phyloP scores from a whole-genome alignment of 441 rosid species.

The Euphorbia celastroides region DNA sequence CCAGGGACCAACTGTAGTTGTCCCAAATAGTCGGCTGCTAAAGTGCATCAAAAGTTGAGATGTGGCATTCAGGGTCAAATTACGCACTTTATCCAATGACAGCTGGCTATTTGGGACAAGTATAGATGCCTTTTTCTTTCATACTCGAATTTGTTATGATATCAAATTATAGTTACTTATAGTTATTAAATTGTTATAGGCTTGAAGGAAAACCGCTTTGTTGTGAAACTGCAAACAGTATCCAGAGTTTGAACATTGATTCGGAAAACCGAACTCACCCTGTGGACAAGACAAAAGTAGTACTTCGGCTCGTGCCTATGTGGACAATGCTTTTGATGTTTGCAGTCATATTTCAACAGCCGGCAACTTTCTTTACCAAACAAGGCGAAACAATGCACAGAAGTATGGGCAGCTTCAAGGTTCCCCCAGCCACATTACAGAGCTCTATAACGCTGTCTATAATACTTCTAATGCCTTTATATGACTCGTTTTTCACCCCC shows the following conservation, averaged over 20 bases:
- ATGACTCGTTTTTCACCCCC: slow-evolving; percentile 62
- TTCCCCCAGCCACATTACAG: slow-evolving; percentile 92
- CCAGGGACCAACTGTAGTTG: too few species aligned
- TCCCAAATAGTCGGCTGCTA: too few species aligned
- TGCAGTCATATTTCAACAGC: slow-evolving; percentile 85
- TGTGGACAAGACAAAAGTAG: slow-evolving; percentile 36
- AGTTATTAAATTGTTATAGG: slow-evolving; percentile 31
- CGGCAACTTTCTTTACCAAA: slow-evolving; percentile 82
- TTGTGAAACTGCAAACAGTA: slow-evolving; percentile 23
- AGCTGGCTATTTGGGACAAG: too few species aligned
- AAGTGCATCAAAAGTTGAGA: too few species aligned
- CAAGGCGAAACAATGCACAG: slow-evolving; percentile 91
- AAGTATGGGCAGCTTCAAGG: slow-evolving; percentile 63
- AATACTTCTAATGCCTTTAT: slow-evolving; percentile 77
- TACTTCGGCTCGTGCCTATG: slow-evolving; percentile 65
- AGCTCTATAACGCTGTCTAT: slow-evolving; percentile 80
- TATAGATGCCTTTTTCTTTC: too few species aligned
- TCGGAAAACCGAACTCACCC: slow-evolving; percentile 17
- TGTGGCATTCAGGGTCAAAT: too few species aligned
- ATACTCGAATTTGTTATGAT: too few species aligned
- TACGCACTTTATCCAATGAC: too few species aligned
- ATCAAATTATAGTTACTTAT: background rate
- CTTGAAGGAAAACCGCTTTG: slow-evolving; percentile 78
- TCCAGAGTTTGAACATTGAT: slow-evolving; percentile 20
- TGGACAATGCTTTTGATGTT: slow-evolving; percentile 90